Evolutionary conservation across 2,329 filamentous ascomycete species (phyloP).

Genomic region (Gaeumannomyces tritici): DNA sequence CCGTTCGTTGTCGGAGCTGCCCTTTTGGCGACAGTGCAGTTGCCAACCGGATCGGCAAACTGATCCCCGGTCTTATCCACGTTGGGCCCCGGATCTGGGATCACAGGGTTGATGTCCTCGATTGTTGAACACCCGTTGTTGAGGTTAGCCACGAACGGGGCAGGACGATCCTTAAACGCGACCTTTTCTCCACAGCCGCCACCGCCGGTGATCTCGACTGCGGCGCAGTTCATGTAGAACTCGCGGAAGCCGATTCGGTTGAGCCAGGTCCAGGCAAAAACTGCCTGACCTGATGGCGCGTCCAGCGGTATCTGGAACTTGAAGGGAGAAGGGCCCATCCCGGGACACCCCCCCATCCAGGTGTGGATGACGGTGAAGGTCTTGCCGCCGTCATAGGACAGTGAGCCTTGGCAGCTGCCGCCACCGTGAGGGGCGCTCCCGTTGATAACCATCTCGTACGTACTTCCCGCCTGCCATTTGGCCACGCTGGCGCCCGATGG

Average conservation of each 20-base stretch:
- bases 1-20: background rate
- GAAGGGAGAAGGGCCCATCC: conserved; percentile 39
- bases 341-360: conserved; percentile 45
- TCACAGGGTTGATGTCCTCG: conserved; percentile 4
- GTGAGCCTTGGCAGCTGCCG: conserved; percentile 66
- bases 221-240: conserved; percentile 82
- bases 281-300: conserved; percentile 44
- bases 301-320: conserved; percentile 58
- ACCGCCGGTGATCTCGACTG: conserved; percentile 46
- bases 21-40: background rate
- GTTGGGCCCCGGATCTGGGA: conserved; percentile 8
- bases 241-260: conserved; percentile 70
- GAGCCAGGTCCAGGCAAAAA: conserved; percentile 70
- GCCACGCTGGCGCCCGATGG: conserved; percentile 42
- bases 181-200: background rate
- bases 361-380: conserved; percentile 60
- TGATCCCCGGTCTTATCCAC: background rate
- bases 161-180: conserved; percentile 5
- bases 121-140: conserved; percentile 9
- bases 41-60: background rate
- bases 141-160: conserved; percentile 7
- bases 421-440: conserved; percentile 57
- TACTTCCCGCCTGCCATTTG: conserved; percentile 50
- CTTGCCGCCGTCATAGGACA: conserved; percentile 64
- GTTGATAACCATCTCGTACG: conserved; percentile 53